phyloP scores from a whole-genome alignment of 306 rosid species.

The Prunus mira region DNA sequence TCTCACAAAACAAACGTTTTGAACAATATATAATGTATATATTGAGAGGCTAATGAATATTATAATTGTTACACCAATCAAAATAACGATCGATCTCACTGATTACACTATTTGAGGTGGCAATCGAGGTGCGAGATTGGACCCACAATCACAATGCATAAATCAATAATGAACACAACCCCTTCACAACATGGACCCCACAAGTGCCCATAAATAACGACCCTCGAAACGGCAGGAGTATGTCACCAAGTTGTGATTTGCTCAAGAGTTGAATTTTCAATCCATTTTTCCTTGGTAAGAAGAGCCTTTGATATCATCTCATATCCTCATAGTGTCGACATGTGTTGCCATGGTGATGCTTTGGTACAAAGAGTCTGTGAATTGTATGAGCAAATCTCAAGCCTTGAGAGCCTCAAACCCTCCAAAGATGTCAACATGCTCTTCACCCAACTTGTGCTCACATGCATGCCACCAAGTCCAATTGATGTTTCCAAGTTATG shows the following conservation, averaged over 20 bases:
- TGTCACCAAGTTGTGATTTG: background rate
- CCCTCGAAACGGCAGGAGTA: background rate
- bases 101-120: background rate
- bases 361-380: conserved; percentile 47
- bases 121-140: background rate
- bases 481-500: conserved; percentile 52
- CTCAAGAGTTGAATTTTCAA: background rate
- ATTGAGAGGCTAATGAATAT: background rate
- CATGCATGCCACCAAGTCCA: conserved; percentile 73
- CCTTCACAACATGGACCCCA: background rate
- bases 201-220: background rate
- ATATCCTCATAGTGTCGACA: conserved; percentile 65
- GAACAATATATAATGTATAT: no score
- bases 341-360: conserved; percentile 61
- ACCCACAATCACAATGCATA: background rate
- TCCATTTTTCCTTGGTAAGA: background rate
- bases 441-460: conserved; percentile 67
- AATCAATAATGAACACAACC: background rate
- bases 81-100: background rate
- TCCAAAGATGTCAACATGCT: conserved; percentile 79
- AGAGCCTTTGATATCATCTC: background rate
- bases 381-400: conserved; percentile 55
- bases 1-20: no score
- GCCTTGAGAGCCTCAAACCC: conserved; percentile 68
- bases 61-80: background rate